These are phyloP conservation scores for Coprinopsis sp. DNA, from an alignment of 768 basidiomycete species.

Conservation along the genomic window DNA sequence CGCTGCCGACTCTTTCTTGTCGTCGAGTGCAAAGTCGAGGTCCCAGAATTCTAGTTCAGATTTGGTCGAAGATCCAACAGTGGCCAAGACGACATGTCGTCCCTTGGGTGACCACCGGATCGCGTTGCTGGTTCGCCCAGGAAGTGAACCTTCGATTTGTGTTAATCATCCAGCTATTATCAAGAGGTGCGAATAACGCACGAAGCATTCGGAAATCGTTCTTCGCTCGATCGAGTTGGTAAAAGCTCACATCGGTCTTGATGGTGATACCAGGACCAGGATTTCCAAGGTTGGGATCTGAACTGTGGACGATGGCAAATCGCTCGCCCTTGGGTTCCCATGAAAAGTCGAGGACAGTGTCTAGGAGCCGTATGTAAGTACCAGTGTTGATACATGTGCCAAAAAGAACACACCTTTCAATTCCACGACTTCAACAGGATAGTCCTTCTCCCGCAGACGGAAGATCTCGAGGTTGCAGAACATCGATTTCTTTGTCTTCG, in stretches of 20 bases:
- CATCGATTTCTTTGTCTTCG: conserved; percentile 97
- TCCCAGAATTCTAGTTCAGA: conserved; percentile 99
- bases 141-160: conserved; percentile 55
- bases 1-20: conserved; percentile 46
- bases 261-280: conserved; percentile 88
- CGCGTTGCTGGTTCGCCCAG: conserved; percentile 84
- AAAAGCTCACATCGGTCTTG: conserved; percentile 95
- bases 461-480: conserved; percentile 99
- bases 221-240: conserved; percentile 87
- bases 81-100: conserved; percentile 92
- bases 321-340: conserved; percentile 99
- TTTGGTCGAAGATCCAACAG: conserved; percentile 91
- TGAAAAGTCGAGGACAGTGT: conserved; percentile 92
- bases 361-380: conserved; percentile 34
- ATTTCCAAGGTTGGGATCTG: conserved; percentile 89
- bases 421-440: conserved; percentile 95
- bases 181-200: conserved; percentile 31
- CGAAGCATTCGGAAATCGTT: conserved; percentile 92
- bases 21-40: conserved; percentile 80
- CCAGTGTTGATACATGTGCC: conserved; percentile 4
- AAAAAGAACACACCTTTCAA: conserved; percentile 66
- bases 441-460: conserved; percentile 95
- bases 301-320: conserved; percentile 92
- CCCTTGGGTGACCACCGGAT: conserved; percentile 97
- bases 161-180: conserved; percentile 5